phyloP scores from a whole-genome alignment of 1,284 basidiomycete genomes.

The Ustilago vetiveriae region DNA sequence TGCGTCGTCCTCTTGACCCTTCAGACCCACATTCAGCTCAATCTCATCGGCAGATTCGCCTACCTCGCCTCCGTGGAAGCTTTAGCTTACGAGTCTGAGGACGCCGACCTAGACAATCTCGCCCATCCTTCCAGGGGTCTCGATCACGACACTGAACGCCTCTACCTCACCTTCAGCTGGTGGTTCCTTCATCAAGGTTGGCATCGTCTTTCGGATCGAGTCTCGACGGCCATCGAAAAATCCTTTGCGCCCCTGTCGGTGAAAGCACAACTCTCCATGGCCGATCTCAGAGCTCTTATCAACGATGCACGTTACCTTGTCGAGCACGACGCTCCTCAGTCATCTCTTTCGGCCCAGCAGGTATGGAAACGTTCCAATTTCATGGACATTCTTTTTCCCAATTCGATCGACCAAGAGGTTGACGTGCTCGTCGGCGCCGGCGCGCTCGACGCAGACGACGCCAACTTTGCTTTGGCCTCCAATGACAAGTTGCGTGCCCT shows the following conservation, averaged over 20 bases:
- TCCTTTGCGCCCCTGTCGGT: constrained; percentile 78
- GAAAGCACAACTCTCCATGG: constrained; percentile 76
- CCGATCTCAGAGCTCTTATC: constrained; percentile 73
- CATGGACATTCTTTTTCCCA: constrained; percentile 58
- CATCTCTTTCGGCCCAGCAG: constrained; percentile 4
- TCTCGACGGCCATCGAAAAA: constrained; percentile 78
- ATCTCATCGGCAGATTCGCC: constrained; percentile 80
- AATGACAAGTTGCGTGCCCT: constrained; percentile 75
- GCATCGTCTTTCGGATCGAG: constrained; percentile 79
- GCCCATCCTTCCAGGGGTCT: constrained; percentile 22
- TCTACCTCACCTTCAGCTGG: constrained; percentile 86
- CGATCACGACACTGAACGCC: constrained; percentile 75
- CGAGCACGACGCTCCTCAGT: constrained; percentile 17
- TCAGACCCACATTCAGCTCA: constrained; percentile 83
- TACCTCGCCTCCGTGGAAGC: constrained; percentile 79
- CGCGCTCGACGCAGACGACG: constrained; percentile 33
- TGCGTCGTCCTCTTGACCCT: constrained; percentile 81
- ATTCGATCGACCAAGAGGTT: constrained; percentile 47
- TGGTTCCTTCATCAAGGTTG: constrained; percentile 90
- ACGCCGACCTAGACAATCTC: constrained; percentile 2
- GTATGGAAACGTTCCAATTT: constrained; percentile 35
- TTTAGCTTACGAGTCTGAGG: constrained; percentile 48
- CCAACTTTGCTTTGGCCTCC: constrained; percentile 14
- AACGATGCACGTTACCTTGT: constrained; percentile 29
- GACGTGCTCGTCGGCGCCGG: constrained; percentile 62